Conservation (phyloP, 208 protist genomes). For the Leptomonas pyrrhocoris region DNA sequence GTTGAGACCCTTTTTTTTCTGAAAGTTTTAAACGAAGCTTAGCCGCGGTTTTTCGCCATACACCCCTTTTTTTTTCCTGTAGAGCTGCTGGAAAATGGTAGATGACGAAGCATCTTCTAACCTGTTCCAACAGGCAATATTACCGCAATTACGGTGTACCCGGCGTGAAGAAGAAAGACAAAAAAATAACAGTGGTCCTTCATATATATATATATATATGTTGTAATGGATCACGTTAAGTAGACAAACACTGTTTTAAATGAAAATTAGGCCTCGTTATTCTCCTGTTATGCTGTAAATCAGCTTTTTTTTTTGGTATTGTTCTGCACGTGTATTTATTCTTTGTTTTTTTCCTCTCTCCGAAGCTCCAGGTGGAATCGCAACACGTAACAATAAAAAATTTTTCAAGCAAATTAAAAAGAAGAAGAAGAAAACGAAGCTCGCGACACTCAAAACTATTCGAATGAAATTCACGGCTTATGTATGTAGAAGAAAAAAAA, state of each 20-base stretch:
- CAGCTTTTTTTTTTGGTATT: slow-evolving; percentile 7
- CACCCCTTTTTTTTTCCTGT: not conserved
- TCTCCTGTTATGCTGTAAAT: not conserved
- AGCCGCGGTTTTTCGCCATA: not conserved
- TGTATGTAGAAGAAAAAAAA: slow-evolving; percentile 3
- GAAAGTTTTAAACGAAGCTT: not conserved
- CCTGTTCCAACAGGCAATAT: no score
- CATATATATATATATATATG: no score
- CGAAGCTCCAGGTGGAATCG: not conserved
- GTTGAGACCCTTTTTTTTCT: not conserved
- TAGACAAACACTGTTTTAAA: no score
- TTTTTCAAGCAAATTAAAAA: no score
- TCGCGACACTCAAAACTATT: not conserved
- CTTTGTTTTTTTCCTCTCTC: slow-evolving; percentile 11
- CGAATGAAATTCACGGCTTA: no score
- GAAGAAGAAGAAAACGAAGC: not conserved
- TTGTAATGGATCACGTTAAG: no score
- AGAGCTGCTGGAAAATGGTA: not conserved
- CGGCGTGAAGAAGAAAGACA: no score
- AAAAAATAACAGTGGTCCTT: no score
- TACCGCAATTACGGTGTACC: not conserved
- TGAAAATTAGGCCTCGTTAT: not conserved
- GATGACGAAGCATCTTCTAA: not conserved
- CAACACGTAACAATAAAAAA: not conserved
- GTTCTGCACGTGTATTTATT: slow-evolving; percentile 19